A percentile compares a stretch with the other conserved stretches of the same genome.
Conservation (phyloP, 2,329 filamentous ascomycete species). For the Penicillium sp. region DNA sequence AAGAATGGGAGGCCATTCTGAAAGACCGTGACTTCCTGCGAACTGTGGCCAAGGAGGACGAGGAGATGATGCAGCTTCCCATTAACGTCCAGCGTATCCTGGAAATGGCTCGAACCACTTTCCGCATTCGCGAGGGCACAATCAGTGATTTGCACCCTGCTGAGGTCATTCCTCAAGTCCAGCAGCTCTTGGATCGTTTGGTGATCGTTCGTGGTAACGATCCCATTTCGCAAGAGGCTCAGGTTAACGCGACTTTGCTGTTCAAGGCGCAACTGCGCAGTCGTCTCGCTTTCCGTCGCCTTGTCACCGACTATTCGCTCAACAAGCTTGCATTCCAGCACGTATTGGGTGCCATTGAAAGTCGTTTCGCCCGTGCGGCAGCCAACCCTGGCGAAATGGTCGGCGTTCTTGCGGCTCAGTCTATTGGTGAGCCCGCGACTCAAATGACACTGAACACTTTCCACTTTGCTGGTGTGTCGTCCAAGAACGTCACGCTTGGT, state of each 20-base stretch:
- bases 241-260: constrained; percentile 81
- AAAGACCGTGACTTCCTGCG: constrained; percentile 75
- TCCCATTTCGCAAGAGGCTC: constrained; percentile 76
- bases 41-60: constrained; percentile 69
- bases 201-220: constrained; percentile 85
- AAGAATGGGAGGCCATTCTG: constrained; percentile 77
- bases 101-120: constrained; percentile 82
- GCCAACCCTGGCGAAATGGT: constrained; percentile 98
- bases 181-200: constrained; percentile 70
- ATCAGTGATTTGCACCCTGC: constrained; percentile 86
- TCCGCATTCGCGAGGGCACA: constrained; percentile 80
- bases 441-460: constrained; percentile 99
- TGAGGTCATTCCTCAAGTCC: constrained; percentile 79
- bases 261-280: constrained; percentile 92
- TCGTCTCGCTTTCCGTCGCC: constrained; percentile 84
- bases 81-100: constrained; percentile 90
- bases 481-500: constrained; percentile 99
- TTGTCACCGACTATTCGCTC: constrained; percentile 80
- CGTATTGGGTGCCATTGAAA: constrained; percentile 85
- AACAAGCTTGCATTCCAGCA: constrained; percentile 92
- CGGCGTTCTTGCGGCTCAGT: constrained; percentile 93
- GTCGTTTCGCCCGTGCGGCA: constrained; percentile 77
- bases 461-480: constrained; percentile 99
- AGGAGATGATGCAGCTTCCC: constrained; percentile 84
- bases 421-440: constrained; percentile 96